Base-by-base conservation (phyloP, 257 asterid genomes). In the Handroanthus guayacan region DNA sequence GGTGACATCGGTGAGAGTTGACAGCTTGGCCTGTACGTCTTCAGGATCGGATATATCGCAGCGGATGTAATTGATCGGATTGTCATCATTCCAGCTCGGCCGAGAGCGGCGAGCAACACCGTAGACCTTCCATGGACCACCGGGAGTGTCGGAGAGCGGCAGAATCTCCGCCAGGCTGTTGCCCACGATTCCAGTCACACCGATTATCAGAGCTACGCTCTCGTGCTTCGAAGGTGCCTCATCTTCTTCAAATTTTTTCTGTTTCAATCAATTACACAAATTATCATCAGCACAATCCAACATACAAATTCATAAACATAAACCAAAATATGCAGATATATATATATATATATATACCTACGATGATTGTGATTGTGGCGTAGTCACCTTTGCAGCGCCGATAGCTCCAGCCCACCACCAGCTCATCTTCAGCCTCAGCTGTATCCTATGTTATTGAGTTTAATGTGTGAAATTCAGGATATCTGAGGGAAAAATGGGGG, bases 401-500 rank as follows among this genome's bases (percentile, higher is more conserved):
- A 89, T 89, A 75, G 98, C 97, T 83, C 97, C 97, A 62, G 97
- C 92, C 94, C 97, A 90, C 94, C 96, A 92, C 96, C 97, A 92
- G 84, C 98, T 90, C 97, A 90, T 91, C 52, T 31, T 72, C 76
- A 64, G 44, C 34, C 39, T 34, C 8, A 20, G 11, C 41, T 31
- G 3, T 41, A 37, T 17, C 3, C 54, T 43, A 43, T 34, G 10
- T 25, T 25, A 9, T 17, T 0, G 78, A 72, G 61, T 34, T 39
- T 6, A 2, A 62, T 5, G 54, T 1, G 48, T 31, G 75, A 20
- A 38, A 48, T 60, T 17, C 3, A 41, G 61, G 25, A 41, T 7
- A 10, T 31, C 16, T 3, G 10, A 55, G 67, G n/a, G 54, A 67
- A 64, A 61, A 37, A 17, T 12, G 47, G 51, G n/a, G 51, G 1